Conservation (phyloP, 1,284 basidiomycete genomes). For the Cystobasidiaceae sp. region DNA sequence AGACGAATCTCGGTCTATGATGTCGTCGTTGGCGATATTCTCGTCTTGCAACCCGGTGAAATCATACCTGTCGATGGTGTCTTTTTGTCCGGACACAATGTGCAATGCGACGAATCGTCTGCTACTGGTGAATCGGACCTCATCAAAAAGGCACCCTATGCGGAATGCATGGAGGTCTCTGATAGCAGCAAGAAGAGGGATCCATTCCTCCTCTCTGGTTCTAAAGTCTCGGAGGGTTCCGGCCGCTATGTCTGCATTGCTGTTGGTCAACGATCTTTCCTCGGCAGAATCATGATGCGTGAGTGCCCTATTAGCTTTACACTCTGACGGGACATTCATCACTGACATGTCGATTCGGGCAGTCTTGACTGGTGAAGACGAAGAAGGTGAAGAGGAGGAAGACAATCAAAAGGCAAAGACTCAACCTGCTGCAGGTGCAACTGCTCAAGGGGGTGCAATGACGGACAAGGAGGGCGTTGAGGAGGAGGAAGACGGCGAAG, state of each 20-base stretch:
- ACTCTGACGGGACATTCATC: too few relatives aligned
- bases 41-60: constrained; percentile 88
- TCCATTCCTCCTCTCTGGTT: constrained; percentile 90
- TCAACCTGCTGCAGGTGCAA: constrained; percentile 5
- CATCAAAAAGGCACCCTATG: constrained; percentile 79
- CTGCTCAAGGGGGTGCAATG: background rate
- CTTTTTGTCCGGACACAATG: constrained; percentile 85
- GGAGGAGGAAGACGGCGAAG: constrained; percentile 2
- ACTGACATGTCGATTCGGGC: background rate
- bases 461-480: too few relatives aligned
- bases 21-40: constrained; percentile 88
- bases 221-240: constrained; percentile 90
- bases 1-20: constrained; percentile 79
- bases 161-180: constrained; percentile 59
- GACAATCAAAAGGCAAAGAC: background rate
- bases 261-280: constrained; percentile 86
- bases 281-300: constrained; percentile 96
- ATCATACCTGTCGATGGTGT: constrained; percentile 92
- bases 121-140: constrained; percentile 95
- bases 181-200: constrained; percentile 60
- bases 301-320: constrained; percentile 39
- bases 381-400: constrained; percentile 13
- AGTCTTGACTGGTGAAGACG: constrained; percentile 13
- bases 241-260: constrained; percentile 88
- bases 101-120: constrained; percentile 92